Evolutionary conservation across 257 asterid species (phyloP), one percentile per base, ranked within the genome.

Genomic region (Solanum sejunctum): DNA sequence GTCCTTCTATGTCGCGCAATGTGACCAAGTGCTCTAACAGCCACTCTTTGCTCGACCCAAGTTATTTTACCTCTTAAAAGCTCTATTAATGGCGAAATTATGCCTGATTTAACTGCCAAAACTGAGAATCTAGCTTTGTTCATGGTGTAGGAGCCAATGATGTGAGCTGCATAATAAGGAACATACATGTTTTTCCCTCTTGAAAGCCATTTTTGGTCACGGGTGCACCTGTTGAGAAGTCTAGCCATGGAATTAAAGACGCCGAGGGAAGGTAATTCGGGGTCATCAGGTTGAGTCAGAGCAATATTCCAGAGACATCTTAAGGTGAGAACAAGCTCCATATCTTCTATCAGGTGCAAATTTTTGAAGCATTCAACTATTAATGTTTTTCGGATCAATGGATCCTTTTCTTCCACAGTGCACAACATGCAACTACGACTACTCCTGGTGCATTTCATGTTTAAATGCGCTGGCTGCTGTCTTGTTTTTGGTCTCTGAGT

Each of bases 31-130:
- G 90, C 90, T 36, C 90, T 84, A 23, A 88, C 84, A 9, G 87
- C 85, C n/a, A 88, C 90, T 84, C 90, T 84, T 83, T 88, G 90
- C 86, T 88, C 90, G 3, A 88, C 88, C 90, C 88, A 88, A 54
- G 86, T 88, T 36, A 84, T 20, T 12, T 73, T 81, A 17, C 88
- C 88, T 32, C 84, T 81, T 69, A 86, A 23, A 36, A 88, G 84
- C 66, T 88, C 88, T 85, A 88, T 73, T 11, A 88, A 84, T 56
- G 88, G 87, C 4, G 49, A 60, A 15, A 86, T 16, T 15, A 86
- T 88, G 12, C 83, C 85, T 80, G 90, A 84, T 21, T 61, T 54
- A 12, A 86, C 83, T 15, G 88, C 90, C 20, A 84, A 70, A 1
- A 86, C 90, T 5, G 90, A 88, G 26, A 80, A 79, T 26, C 18